Evolutionary conservation across 768 basidiomycete species (phyloP).

Genomic region (Leccinellum albellum): DNA sequence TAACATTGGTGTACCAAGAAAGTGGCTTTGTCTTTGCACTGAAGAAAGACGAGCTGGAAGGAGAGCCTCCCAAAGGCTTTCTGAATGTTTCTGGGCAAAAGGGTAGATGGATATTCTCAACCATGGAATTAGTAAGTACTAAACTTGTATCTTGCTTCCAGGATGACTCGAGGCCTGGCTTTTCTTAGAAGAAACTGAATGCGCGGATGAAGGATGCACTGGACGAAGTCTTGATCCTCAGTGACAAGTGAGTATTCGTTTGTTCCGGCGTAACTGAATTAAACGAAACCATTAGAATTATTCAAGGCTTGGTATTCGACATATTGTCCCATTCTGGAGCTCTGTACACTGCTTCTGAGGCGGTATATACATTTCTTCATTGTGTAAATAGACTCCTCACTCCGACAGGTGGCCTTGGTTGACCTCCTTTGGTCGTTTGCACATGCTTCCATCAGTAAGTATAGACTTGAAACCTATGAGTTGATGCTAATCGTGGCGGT

Average conservation of each 20-base stretch:
- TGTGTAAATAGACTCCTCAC: background rate
- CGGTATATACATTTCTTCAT: slow-evolving; percentile 39
- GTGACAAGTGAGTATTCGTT: slow-evolving; percentile 56
- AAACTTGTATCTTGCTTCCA: background rate
- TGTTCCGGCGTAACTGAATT: background rate
- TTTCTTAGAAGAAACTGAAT: slow-evolving; percentile 75
- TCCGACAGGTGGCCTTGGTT: slow-evolving; percentile 67
- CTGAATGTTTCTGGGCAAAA: slow-evolving; percentile 64
- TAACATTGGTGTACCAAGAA: slow-evolving; percentile 68
- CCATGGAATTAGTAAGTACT: slow-evolving; percentile 75
- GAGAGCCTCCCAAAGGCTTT: slow-evolving; percentile 63
- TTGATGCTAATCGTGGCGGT: background rate
- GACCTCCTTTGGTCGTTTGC: slow-evolving; percentile 93
- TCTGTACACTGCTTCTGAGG: slow-evolving; percentile 89
- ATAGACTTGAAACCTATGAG: background rate
- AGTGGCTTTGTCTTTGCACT: slow-evolving; percentile 70
- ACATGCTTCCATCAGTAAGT: slow-evolving; percentile 73
- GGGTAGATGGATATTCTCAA: slow-evolving; percentile 73
- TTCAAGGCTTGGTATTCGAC: slow-evolving; percentile 70
- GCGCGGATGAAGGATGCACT: slow-evolving; percentile 86
- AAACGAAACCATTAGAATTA: slow-evolving; percentile 48
- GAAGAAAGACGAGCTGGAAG: slow-evolving; percentile 53
- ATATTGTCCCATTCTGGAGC: slow-evolving; percentile 72
- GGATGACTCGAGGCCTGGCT: background rate
- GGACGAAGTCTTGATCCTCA: slow-evolving; percentile 85